Evolutionary conservation across 140 eudicot genomes (phyloP), one percentile per base, ranked within the genome.

Genomic region (Oenanthe javanica): DNA sequence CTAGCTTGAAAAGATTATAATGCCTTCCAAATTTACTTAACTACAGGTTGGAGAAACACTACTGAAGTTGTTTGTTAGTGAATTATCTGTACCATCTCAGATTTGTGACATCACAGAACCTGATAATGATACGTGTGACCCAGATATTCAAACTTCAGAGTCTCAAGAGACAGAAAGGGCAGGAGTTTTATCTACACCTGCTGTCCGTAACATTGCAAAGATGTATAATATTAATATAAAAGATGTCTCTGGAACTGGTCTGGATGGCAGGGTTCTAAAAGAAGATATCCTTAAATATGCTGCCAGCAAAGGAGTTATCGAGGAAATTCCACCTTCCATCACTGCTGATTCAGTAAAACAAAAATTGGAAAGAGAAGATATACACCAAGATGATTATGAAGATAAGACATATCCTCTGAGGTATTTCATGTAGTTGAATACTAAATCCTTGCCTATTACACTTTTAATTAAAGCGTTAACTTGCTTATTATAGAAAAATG

Each of bases 21-120:
- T 78, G 75, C 57, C 75, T 55, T 54, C 79, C 27, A 31, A 42
- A 47, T 78, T 54, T 14, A 61, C 54, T 31, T 64, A 47, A 47
- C 78, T 51, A 18, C 82, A 95, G 99, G 99, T 95, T 54, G 99
- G 99, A 82, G 98, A 95, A 89, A 92, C 99, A 72, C 91, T 95
- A 43, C 84, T 95, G 76, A 85, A 79, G 85, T 63, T 95, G 84
- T 69, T 73, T 59, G 89, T 90, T 67, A 97, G 85, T 52, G 97
- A 88, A 52, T 78, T 85, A 55, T 43, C 79, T 21, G 67, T 79
- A 45, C 55, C 85, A 52, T 64, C 47, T 76, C 85, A 72, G 46
- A n/a, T 75, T 69, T 14, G 27, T 31, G 84, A 78, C 52, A 55
- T 76, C 70, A 13, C 66, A 6, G 89, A 82, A 76, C 36, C 61